A percentile compares a stretch with the other conserved stretches of the same genome.
These are phyloP conservation scores for Starmerella gropengiesseri DNA, from an alignment of 805 yeast genomes.

Conservation along the genomic window DNA sequence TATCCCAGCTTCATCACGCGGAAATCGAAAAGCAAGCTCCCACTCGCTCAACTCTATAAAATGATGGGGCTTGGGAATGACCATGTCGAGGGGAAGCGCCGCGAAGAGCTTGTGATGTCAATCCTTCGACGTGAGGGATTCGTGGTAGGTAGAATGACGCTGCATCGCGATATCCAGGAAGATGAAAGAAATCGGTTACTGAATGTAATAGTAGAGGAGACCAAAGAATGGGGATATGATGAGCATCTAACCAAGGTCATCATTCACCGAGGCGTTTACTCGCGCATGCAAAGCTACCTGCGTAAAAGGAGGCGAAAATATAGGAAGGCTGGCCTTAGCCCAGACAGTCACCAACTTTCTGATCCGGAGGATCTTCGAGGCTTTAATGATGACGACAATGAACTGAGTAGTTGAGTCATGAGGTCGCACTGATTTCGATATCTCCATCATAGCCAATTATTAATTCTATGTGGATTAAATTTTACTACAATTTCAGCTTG, in stretches of 20 bases:
- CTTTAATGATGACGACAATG: too few relatives aligned
- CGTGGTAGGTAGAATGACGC: conserved; percentile 64
- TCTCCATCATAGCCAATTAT: too few relatives aligned
- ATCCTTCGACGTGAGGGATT: conserved; percentile 46
- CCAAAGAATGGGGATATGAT: conserved; percentile 43
- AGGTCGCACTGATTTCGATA: too few relatives aligned
- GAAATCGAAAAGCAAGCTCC: conserved; percentile 30
- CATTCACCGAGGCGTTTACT: conserved; percentile 67
- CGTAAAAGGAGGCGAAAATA: conserved; percentile 17
- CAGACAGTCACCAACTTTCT: too few relatives aligned
- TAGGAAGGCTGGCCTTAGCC: too few relatives aligned
- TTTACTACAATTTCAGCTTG: too few relatives aligned
- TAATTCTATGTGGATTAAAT: too few relatives aligned
- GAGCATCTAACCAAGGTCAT: conserved; percentile 54
- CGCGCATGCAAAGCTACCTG: conserved; percentile 24
- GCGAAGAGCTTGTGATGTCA: conserved; percentile 32
- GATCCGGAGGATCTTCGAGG: too few relatives aligned
- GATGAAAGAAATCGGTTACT: conserved; percentile 41
- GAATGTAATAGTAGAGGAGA: conserved; percentile 38
- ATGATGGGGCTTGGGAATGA: conserved; percentile 33
- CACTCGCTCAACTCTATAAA: conserved; percentile 30
- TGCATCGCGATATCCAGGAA: conserved; percentile 69
- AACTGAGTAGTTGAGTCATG: too few relatives aligned
- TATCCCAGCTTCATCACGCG: too few relatives aligned
- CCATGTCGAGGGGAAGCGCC: conserved; percentile 30